These are phyloP conservation scores for Penicillium expansum DNA, from an alignment of 2,329 filamentous ascomycete genomes.

Conservation along the genomic window DNA sequence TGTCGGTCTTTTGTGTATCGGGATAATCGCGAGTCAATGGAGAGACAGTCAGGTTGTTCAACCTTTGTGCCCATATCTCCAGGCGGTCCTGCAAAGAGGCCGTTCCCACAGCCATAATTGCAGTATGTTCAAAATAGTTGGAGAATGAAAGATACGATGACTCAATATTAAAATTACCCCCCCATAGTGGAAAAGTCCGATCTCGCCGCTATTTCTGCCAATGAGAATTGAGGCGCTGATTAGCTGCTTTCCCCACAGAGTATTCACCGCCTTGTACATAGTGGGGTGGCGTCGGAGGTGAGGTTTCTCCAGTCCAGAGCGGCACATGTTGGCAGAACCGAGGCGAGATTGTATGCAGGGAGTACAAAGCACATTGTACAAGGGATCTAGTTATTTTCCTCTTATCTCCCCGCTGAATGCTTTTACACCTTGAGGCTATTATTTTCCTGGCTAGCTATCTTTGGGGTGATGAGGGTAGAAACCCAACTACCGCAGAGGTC, in stretches of 20 bases:
- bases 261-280: constrained; percentile 14
- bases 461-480: neutral
- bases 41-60: constrained; percentile 44
- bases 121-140: constrained; percentile 20
- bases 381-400: neutral
- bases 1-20: constrained; percentile 37
- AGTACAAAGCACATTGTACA: neutral
- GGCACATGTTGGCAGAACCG: neutral
- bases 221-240: constrained; percentile 12
- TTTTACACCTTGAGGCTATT: neutral
- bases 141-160: constrained; percentile 21
- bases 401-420: neutral
- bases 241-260: constrained; percentile 17
- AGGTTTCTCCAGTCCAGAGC: neutral
- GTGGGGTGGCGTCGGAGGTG: constrained; percentile 1
- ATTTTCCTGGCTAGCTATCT: neutral
- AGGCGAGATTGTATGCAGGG: neutral
- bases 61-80: constrained; percentile 42
- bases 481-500: neutral
- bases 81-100: constrained; percentile 39
- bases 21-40: constrained; percentile 47
- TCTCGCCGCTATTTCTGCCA: constrained; percentile 23
- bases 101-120: constrained; percentile 36
- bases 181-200: constrained; percentile 29
- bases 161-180: constrained; percentile 19